phyloP scores from a whole-genome alignment of 78 protist species.

The Bodo saltans region DNA sequence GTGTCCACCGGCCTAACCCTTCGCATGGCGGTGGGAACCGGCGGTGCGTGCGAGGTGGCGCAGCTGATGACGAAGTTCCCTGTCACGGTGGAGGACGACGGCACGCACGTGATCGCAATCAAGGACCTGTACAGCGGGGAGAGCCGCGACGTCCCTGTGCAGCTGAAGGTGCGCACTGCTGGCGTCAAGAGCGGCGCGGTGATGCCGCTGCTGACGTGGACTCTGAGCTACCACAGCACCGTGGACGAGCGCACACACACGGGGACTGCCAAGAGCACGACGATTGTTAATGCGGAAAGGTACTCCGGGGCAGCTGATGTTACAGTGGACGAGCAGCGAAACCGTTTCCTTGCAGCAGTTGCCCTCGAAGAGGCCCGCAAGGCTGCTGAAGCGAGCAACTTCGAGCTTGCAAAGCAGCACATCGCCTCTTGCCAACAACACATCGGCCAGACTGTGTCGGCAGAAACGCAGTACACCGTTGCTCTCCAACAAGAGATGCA shows the following conservation, averaged over 20 bases:
- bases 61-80: background rate
- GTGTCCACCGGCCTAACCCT: constrained; percentile 36
- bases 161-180: constrained; percentile 6
- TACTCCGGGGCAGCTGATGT: background rate
- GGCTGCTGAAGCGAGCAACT: background rate
- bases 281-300: background rate
- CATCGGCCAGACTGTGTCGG: no score
- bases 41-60: background rate
- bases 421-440: no score
- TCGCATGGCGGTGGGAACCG: constrained; percentile 2
- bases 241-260: background rate
- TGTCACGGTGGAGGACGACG: background rate
- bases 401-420: no score
- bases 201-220: background rate
- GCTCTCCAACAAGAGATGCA: no score
- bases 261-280: background rate
- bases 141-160: constrained; percentile 16
- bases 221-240: background rate
- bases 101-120: background rate
- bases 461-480: no score
- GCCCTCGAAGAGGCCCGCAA: background rate
- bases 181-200: background rate
- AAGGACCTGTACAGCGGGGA: constrained; percentile 38
- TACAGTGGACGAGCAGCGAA: background rate
- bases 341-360: background rate